Base-by-base conservation (phyloP, 2,329 filamentous ascomycete species). In the Coniochaeta pulveracea region DNA sequence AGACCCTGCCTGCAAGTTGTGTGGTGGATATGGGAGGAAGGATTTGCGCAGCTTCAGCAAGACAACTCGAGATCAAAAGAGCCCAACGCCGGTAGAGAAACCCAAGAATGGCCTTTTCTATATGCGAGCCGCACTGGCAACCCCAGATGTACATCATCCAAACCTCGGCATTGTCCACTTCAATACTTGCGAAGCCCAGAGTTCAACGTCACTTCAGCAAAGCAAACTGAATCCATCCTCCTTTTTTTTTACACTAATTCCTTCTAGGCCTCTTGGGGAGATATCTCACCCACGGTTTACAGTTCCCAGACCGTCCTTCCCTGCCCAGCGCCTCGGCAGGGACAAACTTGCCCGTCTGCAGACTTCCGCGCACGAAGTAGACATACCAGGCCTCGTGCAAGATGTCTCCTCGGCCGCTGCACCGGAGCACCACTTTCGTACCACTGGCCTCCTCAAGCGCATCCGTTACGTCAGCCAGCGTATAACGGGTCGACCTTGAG, bases 361-460 rank as follows among this genome's bases (percentile, higher is more conserved):
- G 41, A 42, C 60, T 68, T 4, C 68, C 68, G 45, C 60, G 54
- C 7, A 72, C 60, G 38, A 69, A 64, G 45, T 65, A 71, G 27
- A 62, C 59, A 41, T 71, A 72, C 65, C 66, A 69, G 11, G 62
- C 61, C 51, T 69, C 62, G 38, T 69, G 57, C 10, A 70, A 47
- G n/a, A 56, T 52, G 15, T 61, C 55, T 2, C 57, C 54, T 8
- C 46, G 22, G 6, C 42, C 43, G 2, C 25, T 40, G 43, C 64
- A 69, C 39, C 58, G 52, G 33, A 69, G 53, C 30, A 61, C 60
- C 4, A 64, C 63, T 7, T 50, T 49, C 2, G 59, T 57, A 19
- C 65, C 65, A 41, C 61, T 64, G 37, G 55, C 57, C 12, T 47
- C 43, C 46, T 62, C 60, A 15, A 69, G 53, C 12, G 62, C 57